phyloP scores from a whole-genome alignment of 2,329 filamentous ascomycete species.

The Nigrograna mackinnonii region DNA sequence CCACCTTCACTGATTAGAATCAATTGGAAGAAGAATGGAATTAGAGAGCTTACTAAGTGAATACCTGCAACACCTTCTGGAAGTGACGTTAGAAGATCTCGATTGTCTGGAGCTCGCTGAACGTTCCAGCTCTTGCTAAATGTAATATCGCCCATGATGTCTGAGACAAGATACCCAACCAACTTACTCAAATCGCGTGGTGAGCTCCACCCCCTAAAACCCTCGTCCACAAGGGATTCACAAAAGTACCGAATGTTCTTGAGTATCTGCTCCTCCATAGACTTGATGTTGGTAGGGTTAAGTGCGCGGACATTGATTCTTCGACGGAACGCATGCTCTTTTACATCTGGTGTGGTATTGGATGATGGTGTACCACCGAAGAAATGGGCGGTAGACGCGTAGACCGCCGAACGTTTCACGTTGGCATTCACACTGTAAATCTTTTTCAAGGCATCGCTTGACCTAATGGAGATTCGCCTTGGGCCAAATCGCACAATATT shows the following conservation, averaged over 20 bases:
- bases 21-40: not conserved
- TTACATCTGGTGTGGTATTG: conserved; percentile 37
- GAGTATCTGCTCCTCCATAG: conserved; percentile 41
- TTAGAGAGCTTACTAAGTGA: conserved; percentile 6
- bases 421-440: conserved; percentile 12
- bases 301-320: conserved; percentile 44
- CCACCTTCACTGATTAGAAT: conserved; percentile 3
- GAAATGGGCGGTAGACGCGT: not conserved
- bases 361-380: conserved; percentile 30
- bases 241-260: conserved; percentile 23
- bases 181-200: conserved; percentile 8
- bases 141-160: conserved; percentile 46
- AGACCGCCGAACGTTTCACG: conserved; percentile 4
- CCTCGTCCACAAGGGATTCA: conserved; percentile 3
- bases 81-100: conserved; percentile 4
- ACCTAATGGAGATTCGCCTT: conserved; percentile 7
- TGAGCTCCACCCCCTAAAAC: conserved; percentile 7
- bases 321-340: conserved; percentile 41
- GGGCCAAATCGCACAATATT: conserved; percentile 11
- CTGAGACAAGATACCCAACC: conserved; percentile 6
- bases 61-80: conserved; percentile 7
- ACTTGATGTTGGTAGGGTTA: conserved; percentile 40
- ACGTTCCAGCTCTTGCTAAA: conserved; percentile 20
- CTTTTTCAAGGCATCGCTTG: conserved; percentile 2
- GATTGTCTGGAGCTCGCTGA: conserved; percentile 8